Evolutionary conservation across 2,329 filamentous ascomycete genomes (phyloP).

Genomic region (Aspergillus awamori): DNA sequence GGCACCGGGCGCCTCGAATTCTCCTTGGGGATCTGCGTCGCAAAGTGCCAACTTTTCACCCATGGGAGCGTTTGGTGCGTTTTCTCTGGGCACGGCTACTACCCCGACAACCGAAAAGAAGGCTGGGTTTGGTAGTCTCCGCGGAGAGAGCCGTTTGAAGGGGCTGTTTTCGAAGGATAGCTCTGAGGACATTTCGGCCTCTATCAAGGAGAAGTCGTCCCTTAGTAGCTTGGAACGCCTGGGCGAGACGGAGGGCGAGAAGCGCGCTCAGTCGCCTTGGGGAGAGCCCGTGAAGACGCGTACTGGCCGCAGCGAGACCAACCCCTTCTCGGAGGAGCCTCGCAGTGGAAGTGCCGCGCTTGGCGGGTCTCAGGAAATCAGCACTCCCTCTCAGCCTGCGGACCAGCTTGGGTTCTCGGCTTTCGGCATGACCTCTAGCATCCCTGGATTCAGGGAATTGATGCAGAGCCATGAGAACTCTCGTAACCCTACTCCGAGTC

Average conservation of each 20-base stretch:
- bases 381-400: slow-evolving; percentile 50
- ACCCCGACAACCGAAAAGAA: slow-evolving; percentile 70
- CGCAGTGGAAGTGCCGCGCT: slow-evolving; percentile 67
- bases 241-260: slow-evolving; percentile 53
- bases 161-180: slow-evolving; percentile 80
- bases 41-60: slow-evolving; percentile 67
- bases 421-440: slow-evolving; percentile 63
- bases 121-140: slow-evolving; percentile 63
- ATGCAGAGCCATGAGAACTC: slow-evolving; percentile 61
- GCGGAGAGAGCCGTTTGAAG: slow-evolving; percentile 82
- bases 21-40: slow-evolving; percentile 63
- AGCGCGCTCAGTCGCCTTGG: slow-evolving; percentile 55
- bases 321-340: slow-evolving; percentile 54
- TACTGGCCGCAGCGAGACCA: slow-evolving; percentile 52
- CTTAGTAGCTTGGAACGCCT: slow-evolving; percentile 57
- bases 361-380: slow-evolving; percentile 73
- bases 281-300: slow-evolving; percentile 51
- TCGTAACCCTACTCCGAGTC: slow-evolving; percentile 57
- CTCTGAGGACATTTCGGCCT: slow-evolving; percentile 62
- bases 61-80: slow-evolving; percentile 88
- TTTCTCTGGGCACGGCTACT: slow-evolving; percentile 64
- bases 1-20: slow-evolving; percentile 52
- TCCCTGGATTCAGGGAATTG: slow-evolving; percentile 60
- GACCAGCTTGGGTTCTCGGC: slow-evolving; percentile 63
- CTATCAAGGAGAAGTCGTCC: slow-evolving; percentile 59